Percentiles rank a stretch among this genome's conserved stretches.
Evolutionary conservation across 2,329 filamentous ascomycete genomes (phyloP).

Genomic region (Parafenestella ontariensis): DNA sequence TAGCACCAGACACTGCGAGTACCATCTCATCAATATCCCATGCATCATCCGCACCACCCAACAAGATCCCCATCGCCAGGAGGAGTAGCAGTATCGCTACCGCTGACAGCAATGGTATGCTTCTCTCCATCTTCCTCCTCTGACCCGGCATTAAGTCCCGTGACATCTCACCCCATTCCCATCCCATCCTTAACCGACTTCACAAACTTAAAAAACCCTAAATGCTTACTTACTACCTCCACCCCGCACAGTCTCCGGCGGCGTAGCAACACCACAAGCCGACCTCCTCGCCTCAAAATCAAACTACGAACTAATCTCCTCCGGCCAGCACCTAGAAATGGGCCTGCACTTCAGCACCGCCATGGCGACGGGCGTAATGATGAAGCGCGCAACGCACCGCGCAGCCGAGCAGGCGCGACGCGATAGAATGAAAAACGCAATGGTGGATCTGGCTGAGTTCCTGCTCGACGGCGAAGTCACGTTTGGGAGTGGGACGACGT

Average conservation of each 20-base stretch:
- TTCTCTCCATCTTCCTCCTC: neutral
- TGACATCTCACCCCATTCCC: conserved; percentile 1
- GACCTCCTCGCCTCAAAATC: conserved; percentile 38
- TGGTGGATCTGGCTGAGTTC: conserved; percentile 40
- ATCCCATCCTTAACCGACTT: too few species aligned
- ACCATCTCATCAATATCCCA: conserved; percentile 35
- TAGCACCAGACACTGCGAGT: conserved; percentile 30
- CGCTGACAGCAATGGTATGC: conserved; percentile 32
- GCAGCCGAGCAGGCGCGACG: conserved; percentile 41
- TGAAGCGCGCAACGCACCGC: conserved; percentile 41
- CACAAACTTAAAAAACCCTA: too few species aligned
- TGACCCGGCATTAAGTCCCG: neutral
- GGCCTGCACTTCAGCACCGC: conserved; percentile 41
- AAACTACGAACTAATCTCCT: conserved; percentile 41
- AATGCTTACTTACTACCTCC: conserved; percentile 1
- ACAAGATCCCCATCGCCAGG: conserved; percentile 34
- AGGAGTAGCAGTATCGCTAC: conserved; percentile 26
- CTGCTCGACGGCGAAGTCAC: conserved; percentile 41
- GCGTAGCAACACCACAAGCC: conserved; percentile 35
- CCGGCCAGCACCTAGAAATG: conserved; percentile 40
- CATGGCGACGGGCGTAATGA: conserved; percentile 43
- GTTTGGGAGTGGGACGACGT: conserved; percentile 39
- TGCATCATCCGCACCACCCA: conserved; percentile 29
- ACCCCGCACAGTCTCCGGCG: conserved; percentile 24
- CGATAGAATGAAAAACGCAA: conserved; percentile 42